These are phyloP conservation scores for Seiridium cupressi DNA, from an alignment of 2,329 filamentous ascomycete genomes.

Conservation along the genomic window DNA sequence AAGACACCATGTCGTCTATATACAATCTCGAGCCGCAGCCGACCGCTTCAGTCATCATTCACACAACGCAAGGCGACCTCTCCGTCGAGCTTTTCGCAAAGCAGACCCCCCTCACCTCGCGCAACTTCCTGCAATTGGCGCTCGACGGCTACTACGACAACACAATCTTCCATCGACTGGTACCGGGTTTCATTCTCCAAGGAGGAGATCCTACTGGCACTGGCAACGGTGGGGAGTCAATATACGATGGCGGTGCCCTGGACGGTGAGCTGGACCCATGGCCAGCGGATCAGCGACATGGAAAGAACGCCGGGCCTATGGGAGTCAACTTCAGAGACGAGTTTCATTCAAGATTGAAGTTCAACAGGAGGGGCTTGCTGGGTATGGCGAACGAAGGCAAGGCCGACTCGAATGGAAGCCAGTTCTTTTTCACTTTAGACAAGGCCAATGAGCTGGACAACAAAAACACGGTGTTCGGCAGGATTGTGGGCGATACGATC, in stretches of 20 bases:
- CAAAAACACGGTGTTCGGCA: conserved; percentile 91
- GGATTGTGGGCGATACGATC: conserved; percentile 89
- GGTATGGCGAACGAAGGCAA: conserved; percentile 93
- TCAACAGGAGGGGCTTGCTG: conserved; percentile 83
- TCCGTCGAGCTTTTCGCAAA: conserved; percentile 93
- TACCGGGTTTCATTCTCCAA: conserved; percentile 90
- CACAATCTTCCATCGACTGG: conserved; percentile 90
- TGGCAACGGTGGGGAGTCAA: conserved; percentile 86
- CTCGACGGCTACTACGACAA: conserved; percentile 94
- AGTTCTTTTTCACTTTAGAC: conserved; percentile 94
- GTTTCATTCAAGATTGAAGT: conserved; percentile 87
- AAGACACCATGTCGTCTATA: conserved; percentile 69
- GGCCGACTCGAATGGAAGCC: conserved; percentile 82
- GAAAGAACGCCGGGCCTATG: conserved; percentile 56
- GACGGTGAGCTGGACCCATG: conserved; percentile 70
- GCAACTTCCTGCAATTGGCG: conserved; percentile 94
- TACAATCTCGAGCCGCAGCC: conserved; percentile 96
- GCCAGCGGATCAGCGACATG: conserved; percentile 65
- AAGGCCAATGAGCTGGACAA: conserved; percentile 82
- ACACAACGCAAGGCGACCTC: conserved; percentile 87
- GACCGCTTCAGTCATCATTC: conserved; percentile 85
- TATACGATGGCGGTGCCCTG: conserved; percentile 81
- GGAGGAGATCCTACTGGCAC: conserved; percentile 94
- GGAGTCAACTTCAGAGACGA: conserved; percentile 75
- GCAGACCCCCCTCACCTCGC: conserved; percentile 85